A percentile compares a stretch with the other conserved stretches of the same genome.
Conservation (phyloP, 148 eudicot genomes). For the Talinum fruticosum region DNA sequence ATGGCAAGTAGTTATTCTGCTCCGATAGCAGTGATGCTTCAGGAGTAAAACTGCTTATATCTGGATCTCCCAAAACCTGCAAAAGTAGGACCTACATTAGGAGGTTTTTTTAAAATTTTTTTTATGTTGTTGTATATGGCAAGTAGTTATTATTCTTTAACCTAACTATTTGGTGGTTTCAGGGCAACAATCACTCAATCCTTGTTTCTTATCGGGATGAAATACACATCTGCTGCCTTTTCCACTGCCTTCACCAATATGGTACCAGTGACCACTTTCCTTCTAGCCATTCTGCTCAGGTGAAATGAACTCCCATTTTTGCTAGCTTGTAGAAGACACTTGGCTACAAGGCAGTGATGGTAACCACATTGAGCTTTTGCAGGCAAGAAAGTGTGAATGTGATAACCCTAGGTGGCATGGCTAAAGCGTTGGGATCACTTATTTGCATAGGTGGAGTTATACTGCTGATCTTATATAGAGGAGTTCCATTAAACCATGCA, state of each 20-base stretch:
- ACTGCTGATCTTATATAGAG: constrained; percentile 54
- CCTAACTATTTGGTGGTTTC: constrained; percentile 15
- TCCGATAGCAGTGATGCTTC: no score
- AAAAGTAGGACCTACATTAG: no score
- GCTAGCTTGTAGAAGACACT: background rate
- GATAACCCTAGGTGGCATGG: constrained; percentile 55
- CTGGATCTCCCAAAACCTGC: no score
- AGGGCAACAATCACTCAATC: constrained; percentile 69
- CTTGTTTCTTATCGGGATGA: constrained; percentile 53
- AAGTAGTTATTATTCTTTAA: background rate
- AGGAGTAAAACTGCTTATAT: no score
- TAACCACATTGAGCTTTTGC: constrained; percentile 19
- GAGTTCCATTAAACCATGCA: constrained; percentile 39
- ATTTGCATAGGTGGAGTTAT: constrained; percentile 51
- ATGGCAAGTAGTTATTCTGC: background rate
- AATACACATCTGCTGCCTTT: constrained; percentile 64
- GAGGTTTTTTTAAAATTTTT: no score
- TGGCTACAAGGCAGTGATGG: background rate
- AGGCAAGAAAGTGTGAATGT: constrained; percentile 64
- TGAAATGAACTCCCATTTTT: constrained; percentile 17
- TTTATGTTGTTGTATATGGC: no score
- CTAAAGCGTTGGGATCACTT: constrained; percentile 55
- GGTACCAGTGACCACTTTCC: constrained; percentile 61
- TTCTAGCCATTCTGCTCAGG: constrained; percentile 63
- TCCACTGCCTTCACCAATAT: constrained; percentile 61